Evolutionary conservation across 2,329 filamentous ascomycete genomes (phyloP).

Genomic region (Beauveria caledonica): DNA sequence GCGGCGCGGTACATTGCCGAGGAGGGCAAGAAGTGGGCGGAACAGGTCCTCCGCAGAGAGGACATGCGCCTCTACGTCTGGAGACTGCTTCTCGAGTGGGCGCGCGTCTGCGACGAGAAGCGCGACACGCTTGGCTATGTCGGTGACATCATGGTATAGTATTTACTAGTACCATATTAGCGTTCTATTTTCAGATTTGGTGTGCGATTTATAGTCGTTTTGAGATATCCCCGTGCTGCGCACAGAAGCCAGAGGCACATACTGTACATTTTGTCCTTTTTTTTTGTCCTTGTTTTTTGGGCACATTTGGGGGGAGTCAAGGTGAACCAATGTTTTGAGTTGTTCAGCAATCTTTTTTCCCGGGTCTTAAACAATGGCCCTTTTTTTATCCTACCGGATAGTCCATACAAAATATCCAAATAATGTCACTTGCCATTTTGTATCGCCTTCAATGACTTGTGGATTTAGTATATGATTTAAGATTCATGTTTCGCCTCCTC

Average conservation of each 20-base stretch:
- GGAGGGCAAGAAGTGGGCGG: slow-evolving; percentile 52
- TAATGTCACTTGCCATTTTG: no score
- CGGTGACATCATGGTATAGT: slow-evolving; percentile 26
- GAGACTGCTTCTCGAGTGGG: slow-evolving; percentile 52
- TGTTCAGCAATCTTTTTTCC: no score
- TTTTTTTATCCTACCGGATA: no score
- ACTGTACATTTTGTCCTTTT: neutral
- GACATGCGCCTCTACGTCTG: slow-evolving; percentile 62
- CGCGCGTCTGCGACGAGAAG: slow-evolving; percentile 39
- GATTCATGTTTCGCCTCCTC: neutral
- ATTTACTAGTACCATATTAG: neutral
- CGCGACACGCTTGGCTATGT: slow-evolving; percentile 36
- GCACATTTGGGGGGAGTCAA: neutral
- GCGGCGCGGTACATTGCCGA: slow-evolving; percentile 53
- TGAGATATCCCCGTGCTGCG: neutral
- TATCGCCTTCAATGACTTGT: no score
- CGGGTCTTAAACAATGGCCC: no score
- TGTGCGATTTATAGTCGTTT: neutral
- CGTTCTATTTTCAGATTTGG: neutral
- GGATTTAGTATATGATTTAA: neutral
- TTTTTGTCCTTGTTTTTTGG: no score
- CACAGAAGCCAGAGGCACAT: neutral
- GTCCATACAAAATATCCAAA: no score
- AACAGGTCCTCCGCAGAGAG: slow-evolving; percentile 51
- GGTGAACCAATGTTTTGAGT: neutral